These are phyloP conservation scores for Sphaerulina musiva DNA, from an alignment of 2,329 filamentous ascomycete species.

Conservation along the genomic window DNA sequence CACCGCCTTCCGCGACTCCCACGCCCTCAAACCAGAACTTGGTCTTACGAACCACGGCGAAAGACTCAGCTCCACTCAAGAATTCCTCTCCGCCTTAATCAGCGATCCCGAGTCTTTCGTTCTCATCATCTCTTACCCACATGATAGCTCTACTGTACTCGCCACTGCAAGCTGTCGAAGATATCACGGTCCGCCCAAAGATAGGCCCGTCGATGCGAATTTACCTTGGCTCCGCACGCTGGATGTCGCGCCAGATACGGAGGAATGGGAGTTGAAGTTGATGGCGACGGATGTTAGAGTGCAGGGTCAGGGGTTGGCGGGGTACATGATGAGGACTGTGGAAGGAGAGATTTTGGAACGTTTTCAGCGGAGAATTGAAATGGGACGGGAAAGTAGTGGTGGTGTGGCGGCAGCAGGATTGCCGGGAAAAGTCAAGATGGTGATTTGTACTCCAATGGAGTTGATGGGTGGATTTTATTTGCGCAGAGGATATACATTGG, in stretches of 20 bases:
- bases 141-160: slow-evolving; percentile 5
- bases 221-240: slow-evolving; percentile 10
- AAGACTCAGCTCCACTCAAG: slow-evolving; percentile 13
- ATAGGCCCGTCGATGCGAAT: background rate
- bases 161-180: slow-evolving; percentile 15
- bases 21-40: slow-evolving; percentile 11
- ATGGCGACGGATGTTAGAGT: slow-evolving; percentile 8
- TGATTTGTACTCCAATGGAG: slow-evolving; percentile 14
- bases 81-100: slow-evolving; percentile 8
- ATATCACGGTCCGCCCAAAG: slow-evolving; percentile 9
- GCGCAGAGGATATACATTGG: slow-evolving; percentile 12
- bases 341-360: slow-evolving; percentile 8
- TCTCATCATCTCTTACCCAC: slow-evolving; percentile 6
- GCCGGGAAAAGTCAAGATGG: slow-evolving; percentile 8
- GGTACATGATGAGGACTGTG: slow-evolving; percentile 11
- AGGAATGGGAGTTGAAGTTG: slow-evolving; percentile 19
- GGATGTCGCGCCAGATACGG: slow-evolving; percentile 6
- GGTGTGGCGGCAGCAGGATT: background rate
- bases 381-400: background rate
- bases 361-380: slow-evolving; percentile 1
- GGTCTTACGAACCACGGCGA: background rate
- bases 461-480: slow-evolving; percentile 14
- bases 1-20: slow-evolving; percentile 8
- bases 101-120: slow-evolving; percentile 16
- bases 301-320: slow-evolving; percentile 15